Evolutionary conservation across 1,284 basidiomycete species (phyloP).

Genomic region (Neolentinus lepideus): DNA sequence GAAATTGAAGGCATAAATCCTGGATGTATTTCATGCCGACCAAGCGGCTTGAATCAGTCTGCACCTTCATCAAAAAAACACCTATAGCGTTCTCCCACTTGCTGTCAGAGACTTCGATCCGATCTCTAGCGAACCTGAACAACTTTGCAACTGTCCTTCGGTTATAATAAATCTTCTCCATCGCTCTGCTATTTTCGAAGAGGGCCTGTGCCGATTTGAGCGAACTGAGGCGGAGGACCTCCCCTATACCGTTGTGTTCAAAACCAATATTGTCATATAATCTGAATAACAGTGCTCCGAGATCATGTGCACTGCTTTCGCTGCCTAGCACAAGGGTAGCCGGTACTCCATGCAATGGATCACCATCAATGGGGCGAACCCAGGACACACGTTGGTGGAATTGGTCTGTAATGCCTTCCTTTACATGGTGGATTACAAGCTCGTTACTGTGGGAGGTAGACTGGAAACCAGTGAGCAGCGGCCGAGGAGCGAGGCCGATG

Average conservation of each 20-base stretch:
- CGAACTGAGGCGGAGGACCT: neutral
- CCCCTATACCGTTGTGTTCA: slow-evolving; percentile 15
- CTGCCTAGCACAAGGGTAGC: slow-evolving; percentile 6
- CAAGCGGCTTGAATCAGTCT: neutral
- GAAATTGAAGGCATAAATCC: neutral
- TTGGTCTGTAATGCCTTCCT: slow-evolving; percentile 15
- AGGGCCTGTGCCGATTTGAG: neutral
- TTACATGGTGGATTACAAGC: slow-evolving; percentile 14
- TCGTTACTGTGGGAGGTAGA: slow-evolving; percentile 37
- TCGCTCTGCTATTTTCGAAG: slow-evolving; percentile 7
- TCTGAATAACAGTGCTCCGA: slow-evolving; percentile 35
- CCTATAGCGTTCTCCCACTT: slow-evolving; percentile 24
- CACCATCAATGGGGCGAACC: slow-evolving; percentile 27
- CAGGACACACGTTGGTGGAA: slow-evolving; percentile 36
- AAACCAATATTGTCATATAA: slow-evolving; percentile 36
- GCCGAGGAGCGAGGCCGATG: slow-evolving; percentile 31
- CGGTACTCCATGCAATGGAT: slow-evolving; percentile 7
- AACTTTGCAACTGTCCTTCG: slow-evolving; percentile 36
- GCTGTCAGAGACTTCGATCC: slow-evolving; percentile 17
- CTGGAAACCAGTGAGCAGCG: slow-evolving; percentile 34
- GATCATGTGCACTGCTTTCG: slow-evolving; percentile 22
- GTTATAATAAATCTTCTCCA: slow-evolving; percentile 32
- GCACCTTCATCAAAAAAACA: slow-evolving; percentile 12
- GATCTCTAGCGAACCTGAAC: slow-evolving; percentile 29
- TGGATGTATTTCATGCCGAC: neutral